These are phyloP conservation scores for Tylopilus subfusipes DNA, from an alignment of 768 basidiomycete species.

Conservation along the genomic window DNA sequence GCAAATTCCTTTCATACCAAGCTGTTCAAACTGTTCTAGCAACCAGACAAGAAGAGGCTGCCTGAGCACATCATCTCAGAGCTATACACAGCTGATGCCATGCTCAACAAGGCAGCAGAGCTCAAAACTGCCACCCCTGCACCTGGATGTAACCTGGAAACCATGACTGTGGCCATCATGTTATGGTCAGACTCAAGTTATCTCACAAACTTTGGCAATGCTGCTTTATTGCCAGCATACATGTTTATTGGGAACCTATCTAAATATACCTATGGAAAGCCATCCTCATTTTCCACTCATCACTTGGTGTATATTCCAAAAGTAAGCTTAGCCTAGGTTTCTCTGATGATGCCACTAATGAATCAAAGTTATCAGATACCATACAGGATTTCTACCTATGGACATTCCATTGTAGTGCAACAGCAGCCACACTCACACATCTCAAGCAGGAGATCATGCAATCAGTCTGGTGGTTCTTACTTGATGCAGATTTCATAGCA, in stretches of 20 bases:
- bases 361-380: no score
- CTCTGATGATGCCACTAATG: no score
- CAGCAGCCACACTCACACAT: conserved; percentile 4
- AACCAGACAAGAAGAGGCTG: neutral
- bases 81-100: neutral
- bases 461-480: conserved; percentile 17
- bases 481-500: conserved; percentile 23
- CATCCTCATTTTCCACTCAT: neutral
- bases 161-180: conserved; percentile 17
- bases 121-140: neutral
- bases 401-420: neutral
- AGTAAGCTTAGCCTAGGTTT: no score
- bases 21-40: conserved; percentile 17
- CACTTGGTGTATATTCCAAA: neutral
- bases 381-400: no score
- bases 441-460: conserved; percentile 25
- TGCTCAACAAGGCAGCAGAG: neutral
- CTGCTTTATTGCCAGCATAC: conserved; percentile 14
- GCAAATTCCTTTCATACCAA: conserved; percentile 10
- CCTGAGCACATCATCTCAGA: neutral
- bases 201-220: conserved; percentile 19
- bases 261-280: conserved; percentile 2
- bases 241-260: conserved; percentile 1
- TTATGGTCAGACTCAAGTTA: conserved; percentile 26
- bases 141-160: neutral